Percentiles rank a stretch among this genome's conserved stretches.
phyloP scores from a whole-genome alignment of 192 early-diverging fungal genomes.

The Jimgerdemannia lactiflua region DNA sequence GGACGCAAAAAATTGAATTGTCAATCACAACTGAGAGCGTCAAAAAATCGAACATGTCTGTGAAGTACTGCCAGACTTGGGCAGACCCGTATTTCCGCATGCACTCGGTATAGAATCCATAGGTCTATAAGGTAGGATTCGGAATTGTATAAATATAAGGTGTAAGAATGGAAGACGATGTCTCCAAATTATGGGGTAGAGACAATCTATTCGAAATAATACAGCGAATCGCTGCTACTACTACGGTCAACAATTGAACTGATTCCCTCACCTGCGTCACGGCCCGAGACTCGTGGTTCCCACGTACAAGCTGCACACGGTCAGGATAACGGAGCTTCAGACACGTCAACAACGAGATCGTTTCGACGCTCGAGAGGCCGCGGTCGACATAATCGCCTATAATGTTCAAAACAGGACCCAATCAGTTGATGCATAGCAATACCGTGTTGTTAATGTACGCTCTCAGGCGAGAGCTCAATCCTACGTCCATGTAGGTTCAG shows the following conservation, averaged over 20 bases:
- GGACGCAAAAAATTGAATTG: conserved; percentile 90
- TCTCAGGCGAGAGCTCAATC: too few species aligned
- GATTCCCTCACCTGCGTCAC: conserved; percentile 73
- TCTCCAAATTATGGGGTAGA: too few species aligned
- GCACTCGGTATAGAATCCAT: conserved; percentile 94
- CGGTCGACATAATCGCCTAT: conserved; percentile 87
- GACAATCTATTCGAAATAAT: neutral
- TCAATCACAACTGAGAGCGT: conserved; percentile 88
- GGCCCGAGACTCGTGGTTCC: conserved; percentile 93
- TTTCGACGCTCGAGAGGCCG: conserved; percentile 86
- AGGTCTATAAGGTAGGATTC: conserved; percentile 48
- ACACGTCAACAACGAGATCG: conserved; percentile 84
- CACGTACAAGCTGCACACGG: conserved; percentile 85
- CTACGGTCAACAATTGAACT: neutral
- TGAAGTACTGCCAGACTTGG: conserved; percentile 90
- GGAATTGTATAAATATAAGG: too few species aligned
- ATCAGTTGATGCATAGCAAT: neutral
- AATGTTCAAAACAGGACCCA: neutral
- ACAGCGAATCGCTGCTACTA: neutral
- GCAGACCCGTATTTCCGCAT: conserved; percentile 82
- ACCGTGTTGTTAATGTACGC: too few species aligned
- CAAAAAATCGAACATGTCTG: conserved; percentile 92
- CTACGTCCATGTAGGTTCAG: too few species aligned
- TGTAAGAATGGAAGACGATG: too few species aligned
- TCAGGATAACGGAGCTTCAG: conserved; percentile 88